Evolutionary conservation across 495 filamentous ascomycete species (phyloP).

Genomic region (Trichoderma virens): DNA sequence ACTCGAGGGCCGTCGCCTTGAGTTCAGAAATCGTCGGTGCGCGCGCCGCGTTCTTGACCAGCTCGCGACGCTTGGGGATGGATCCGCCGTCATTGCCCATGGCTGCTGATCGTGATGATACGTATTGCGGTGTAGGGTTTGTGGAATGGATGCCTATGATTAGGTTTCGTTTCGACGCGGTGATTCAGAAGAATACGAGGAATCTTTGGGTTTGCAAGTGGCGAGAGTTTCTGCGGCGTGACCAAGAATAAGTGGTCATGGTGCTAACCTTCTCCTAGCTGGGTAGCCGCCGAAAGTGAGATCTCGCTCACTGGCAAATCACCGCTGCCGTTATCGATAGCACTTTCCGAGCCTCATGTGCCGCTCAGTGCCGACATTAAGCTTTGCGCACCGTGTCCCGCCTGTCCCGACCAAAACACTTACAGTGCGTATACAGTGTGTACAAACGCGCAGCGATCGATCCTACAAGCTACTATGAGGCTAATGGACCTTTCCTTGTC

Average conservation of each 20-base stretch:
- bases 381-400: background rate
- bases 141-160: background rate
- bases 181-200: background rate
- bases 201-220: background rate
- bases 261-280: background rate
- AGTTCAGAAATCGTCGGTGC: constrained; percentile 77
- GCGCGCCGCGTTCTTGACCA: constrained; percentile 82
- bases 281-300: background rate
- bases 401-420: background rate
- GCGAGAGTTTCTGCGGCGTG: background rate
- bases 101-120: background rate
- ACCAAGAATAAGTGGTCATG: background rate
- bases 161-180: background rate
- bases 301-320: background rate
- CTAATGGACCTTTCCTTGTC: background rate
- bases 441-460: background rate
- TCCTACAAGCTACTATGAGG: background rate
- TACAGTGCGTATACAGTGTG: background rate
- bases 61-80: constrained; percentile 90
- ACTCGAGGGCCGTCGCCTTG: constrained; percentile 79
- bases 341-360: constrained; percentile 5
- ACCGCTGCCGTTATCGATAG: background rate
- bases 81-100: constrained; percentile 94
- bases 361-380: background rate
- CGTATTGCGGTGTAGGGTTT: background rate